A percentile compares a stretch with the other conserved stretches of the same genome.
Evolutionary conservation across 164 flowering plant genomes (phyloP).

Genomic region (Dillenia turbinata): DNA sequence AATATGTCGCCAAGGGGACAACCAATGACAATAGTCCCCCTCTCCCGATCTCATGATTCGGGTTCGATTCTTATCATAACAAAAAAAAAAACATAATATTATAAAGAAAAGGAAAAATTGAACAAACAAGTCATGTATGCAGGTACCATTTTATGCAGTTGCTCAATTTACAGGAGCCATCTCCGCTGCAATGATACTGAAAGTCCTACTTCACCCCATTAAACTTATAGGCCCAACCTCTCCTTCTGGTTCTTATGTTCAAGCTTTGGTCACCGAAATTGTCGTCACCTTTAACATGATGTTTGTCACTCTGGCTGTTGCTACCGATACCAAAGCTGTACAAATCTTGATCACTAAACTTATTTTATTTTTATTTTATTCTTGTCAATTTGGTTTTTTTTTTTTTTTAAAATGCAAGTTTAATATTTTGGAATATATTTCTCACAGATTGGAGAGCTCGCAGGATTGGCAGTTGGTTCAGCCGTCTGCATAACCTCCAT

Average conservation of each 20-base stretch:
- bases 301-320: conserved; percentile 80
- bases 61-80: too few relatives aligned
- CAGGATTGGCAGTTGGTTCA: conserved; percentile 85
- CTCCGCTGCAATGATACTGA: conserved; percentile 48
- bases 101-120: too few relatives aligned
- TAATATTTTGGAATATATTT: background rate
- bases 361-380: background rate
- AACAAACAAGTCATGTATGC: background rate
- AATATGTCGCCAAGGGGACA: too few relatives aligned
- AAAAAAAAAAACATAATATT: too few relatives aligned
- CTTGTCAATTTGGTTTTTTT: background rate
- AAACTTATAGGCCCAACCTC: conserved; percentile 55
- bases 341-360: background rate
- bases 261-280: conserved; percentile 67
- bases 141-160: conserved; percentile 67
- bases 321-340: conserved; percentile 84
- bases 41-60: too few relatives aligned
- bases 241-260: conserved; percentile 57
- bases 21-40: too few relatives aligned
- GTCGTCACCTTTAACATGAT: conserved; percentile 77
- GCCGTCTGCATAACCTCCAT: conserved; percentile 77
- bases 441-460: conserved; percentile 69
- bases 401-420: too few relatives aligned
- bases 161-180: conserved; percentile 71
- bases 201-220: conserved; percentile 47